Percentiles rank a stretch among this genome's conserved stretches.
Evolutionary conservation across 192 early-diverging fungal genomes (phyloP).

Genomic region (Backusella tarrabulga): DNA sequence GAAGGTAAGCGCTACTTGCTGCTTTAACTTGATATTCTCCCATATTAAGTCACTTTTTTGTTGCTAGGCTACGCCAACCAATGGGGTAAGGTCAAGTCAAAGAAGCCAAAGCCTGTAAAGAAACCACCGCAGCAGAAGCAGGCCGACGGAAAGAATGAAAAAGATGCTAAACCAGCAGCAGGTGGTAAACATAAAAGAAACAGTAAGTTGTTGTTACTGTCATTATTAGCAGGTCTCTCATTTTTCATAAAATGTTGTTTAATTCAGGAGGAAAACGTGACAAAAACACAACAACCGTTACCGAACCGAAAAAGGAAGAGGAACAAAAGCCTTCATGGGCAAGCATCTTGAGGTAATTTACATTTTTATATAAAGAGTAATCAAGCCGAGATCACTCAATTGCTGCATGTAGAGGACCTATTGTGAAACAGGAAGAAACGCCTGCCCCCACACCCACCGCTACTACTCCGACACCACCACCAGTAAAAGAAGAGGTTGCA

Average conservation of each 20-base stretch:
- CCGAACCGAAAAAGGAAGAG: slow-evolving; percentile 12
- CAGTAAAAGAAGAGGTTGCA: neutral
- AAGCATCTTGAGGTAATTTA: slow-evolving; percentile 29
- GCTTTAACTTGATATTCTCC: too few relatives aligned
- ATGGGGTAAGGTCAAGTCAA: slow-evolving; percentile 35
- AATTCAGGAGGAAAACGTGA: neutral
- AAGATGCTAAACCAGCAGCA: neutral
- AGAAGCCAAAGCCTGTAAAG: slow-evolving; percentile 28
- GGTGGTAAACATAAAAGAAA: neutral
- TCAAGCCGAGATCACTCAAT: too few relatives aligned
- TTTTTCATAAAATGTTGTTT: neutral
- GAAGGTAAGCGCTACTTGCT: slow-evolving; percentile 54
- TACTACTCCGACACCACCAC: neutral
- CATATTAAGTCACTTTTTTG: neutral
- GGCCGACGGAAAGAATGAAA: neutral
- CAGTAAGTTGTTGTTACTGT: neutral
- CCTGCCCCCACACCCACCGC: neutral
- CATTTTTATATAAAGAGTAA: neutral
- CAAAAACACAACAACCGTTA: neutral
- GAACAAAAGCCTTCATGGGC: slow-evolving; percentile 34
- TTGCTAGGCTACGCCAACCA: slow-evolving; percentile 33
- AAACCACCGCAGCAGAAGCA: slow-evolving; percentile 14
- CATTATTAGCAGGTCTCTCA: neutral
- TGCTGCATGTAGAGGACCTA: slow-evolving; percentile 4
- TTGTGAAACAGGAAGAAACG: neutral